Conservation (phyloP, 129 eudicot species). For the Lonicera japonica region DNA sequence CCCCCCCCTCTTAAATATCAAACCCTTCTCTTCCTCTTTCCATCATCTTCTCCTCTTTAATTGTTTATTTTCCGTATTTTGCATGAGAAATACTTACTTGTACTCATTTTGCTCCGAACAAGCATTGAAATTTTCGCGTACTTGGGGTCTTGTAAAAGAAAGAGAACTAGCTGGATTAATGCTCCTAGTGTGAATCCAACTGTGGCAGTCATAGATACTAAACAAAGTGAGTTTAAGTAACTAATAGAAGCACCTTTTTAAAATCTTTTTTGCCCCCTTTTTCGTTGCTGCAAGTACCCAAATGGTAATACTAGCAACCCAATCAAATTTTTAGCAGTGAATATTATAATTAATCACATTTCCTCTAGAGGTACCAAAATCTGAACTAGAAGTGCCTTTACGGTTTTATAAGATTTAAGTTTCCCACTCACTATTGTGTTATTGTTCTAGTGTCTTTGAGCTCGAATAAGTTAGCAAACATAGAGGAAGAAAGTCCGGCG, state of each 20-base stretch:
- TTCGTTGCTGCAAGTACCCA: slow-evolving; percentile 5
- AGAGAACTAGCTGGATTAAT: neutral
- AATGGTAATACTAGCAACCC: neutral
- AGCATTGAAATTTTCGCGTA: too few relatives aligned
- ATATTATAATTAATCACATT: too few relatives aligned
- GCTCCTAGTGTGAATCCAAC: neutral
- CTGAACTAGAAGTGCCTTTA: slow-evolving; percentile 11
- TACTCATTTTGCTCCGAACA: neutral
- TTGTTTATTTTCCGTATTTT: neutral
- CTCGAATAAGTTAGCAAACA: slow-evolving; percentile 45
- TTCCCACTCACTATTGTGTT: slow-evolving; percentile 10
- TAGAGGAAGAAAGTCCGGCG: slow-evolving; percentile 51
- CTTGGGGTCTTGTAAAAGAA: too few relatives aligned
- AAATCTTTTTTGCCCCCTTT: too few relatives aligned
- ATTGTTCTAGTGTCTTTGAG: slow-evolving; percentile 34
- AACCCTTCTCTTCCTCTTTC: neutral
- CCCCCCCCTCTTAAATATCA: neutral
- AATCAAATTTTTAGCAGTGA: neutral
- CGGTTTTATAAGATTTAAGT: neutral
- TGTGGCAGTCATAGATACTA: too few relatives aligned
- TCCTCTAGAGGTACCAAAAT: neutral
- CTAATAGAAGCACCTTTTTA: too few relatives aligned
- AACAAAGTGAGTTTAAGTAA: neutral
- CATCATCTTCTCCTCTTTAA: slow-evolving; percentile 2
- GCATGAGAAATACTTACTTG: neutral